Conservation (phyloP, 2,329 filamentous ascomycete genomes). For the Aspergillus latus region DNA sequence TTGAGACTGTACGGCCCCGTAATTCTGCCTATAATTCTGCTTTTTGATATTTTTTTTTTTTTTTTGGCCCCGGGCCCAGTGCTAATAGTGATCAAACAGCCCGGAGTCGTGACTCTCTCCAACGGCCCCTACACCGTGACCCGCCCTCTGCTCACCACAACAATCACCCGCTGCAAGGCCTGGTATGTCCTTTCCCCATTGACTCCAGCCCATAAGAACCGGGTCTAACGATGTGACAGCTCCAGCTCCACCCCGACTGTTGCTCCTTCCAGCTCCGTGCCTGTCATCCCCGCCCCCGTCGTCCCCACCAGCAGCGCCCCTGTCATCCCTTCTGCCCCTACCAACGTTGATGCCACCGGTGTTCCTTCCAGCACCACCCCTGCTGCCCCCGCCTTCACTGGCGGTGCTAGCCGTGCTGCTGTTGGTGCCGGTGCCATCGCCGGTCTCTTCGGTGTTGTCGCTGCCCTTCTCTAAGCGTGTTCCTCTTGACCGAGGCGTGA, state of each 20-base stretch:
- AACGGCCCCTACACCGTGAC: slow-evolving; percentile 69
- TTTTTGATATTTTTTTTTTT: too few species aligned
- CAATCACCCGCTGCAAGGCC: slow-evolving; percentile 49
- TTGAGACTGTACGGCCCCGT: slow-evolving; percentile 56
- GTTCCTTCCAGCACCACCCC: slow-evolving; percentile 26
- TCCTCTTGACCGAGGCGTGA: neutral
- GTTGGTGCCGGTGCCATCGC: slow-evolving; percentile 51
- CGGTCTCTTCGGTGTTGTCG: slow-evolving; percentile 54
- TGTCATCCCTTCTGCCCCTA: slow-evolving; percentile 13
- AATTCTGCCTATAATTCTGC: too few species aligned
- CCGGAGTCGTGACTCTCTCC: slow-evolving; percentile 69
- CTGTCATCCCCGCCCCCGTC: slow-evolving; percentile 20
- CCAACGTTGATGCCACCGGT: slow-evolving; percentile 11
- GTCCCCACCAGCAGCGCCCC: slow-evolving; percentile 17
- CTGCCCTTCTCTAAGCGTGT: slow-evolving; percentile 44
- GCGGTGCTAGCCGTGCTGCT: slow-evolving; percentile 52
- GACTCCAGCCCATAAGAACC: neutral
- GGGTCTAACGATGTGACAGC: slow-evolving; percentile 20
- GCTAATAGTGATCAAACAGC: slow-evolving; percentile 36
- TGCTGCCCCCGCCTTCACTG: slow-evolving; percentile 46
- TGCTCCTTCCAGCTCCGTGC: slow-evolving; percentile 10
- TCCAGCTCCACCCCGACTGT: slow-evolving; percentile 23
- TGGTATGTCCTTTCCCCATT: slow-evolving; percentile 32
- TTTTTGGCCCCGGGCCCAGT: too few species aligned
- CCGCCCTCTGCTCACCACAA: slow-evolving; percentile 54